These are phyloP conservation scores for Alnus glutinosa DNA, from an alignment of 306 rosid species.

Conservation along the genomic window DNA sequence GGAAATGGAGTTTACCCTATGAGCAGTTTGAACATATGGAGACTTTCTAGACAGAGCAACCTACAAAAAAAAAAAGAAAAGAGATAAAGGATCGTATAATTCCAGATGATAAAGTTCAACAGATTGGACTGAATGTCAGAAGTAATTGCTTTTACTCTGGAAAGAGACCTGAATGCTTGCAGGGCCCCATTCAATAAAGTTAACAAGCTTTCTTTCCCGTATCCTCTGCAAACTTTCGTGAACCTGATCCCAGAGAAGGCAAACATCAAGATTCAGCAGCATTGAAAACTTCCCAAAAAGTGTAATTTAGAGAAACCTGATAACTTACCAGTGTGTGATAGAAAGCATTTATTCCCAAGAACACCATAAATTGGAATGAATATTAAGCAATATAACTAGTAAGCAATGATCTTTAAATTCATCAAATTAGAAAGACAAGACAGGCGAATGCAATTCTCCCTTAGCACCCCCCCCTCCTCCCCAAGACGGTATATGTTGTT, in stretches of 20 bases:
- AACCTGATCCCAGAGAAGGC: conserved; percentile 57
- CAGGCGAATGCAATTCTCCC: not conserved
- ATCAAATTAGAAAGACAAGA: not conserved
- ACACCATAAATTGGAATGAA: not conserved
- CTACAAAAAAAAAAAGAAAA: conserved; percentile 34
- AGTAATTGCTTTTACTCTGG: conserved; percentile 19
- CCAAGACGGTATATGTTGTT: too few species aligned
- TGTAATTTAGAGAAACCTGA: not conserved
- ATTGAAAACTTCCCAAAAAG: conserved; percentile 9
- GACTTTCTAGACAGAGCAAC: conserved; percentile 98
- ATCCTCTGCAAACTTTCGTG: conserved; percentile 99
- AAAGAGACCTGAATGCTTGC: conserved; percentile 91
- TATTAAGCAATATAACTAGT: not conserved
- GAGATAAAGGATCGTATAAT: conserved; percentile 12
- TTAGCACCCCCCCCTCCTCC: not conserved
- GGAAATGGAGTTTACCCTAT: conserved; percentile 58
- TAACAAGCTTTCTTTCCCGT: conserved; percentile 96
- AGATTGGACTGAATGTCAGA: conserved; percentile 19
- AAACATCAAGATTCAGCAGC: conserved; percentile 27
- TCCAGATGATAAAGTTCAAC: conserved; percentile 16
- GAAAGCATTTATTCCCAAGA: not conserved
- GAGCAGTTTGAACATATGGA: conserved; percentile 98
- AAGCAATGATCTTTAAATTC: not conserved
- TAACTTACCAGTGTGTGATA: not conserved
- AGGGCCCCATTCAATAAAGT: conserved; percentile 99